Evolutionary conservation across 306 rosid species (phyloP).

Genomic region (Vigna angularis): DNA sequence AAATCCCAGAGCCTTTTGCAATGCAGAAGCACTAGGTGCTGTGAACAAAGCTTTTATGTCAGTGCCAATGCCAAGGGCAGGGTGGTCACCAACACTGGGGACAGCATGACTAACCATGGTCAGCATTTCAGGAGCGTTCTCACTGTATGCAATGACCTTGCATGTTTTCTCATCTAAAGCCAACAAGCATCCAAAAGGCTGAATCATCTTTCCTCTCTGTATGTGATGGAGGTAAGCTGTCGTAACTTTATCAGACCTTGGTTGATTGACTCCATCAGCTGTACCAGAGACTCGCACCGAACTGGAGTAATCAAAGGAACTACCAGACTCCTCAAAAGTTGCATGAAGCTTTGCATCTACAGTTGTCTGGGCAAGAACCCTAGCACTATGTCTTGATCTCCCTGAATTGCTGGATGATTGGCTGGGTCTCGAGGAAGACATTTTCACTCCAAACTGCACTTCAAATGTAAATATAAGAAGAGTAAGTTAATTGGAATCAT

Average conservation of each 20-base stretch:
- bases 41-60: constrained; percentile 82
- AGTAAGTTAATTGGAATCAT: constrained; percentile 15
- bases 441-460: constrained; percentile 55
- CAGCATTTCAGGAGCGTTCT: constrained; percentile 93
- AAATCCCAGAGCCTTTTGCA: constrained; percentile 89
- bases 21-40: constrained; percentile 81
- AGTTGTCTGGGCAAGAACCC: constrained; percentile 85
- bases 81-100: constrained; percentile 90
- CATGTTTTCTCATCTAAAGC: constrained; percentile 91
- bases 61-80: constrained; percentile 90
- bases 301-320: constrained; percentile 88
- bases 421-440: constrained; percentile 88
- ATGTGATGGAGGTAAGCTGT: constrained; percentile 88
- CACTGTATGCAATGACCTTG: constrained; percentile 92
- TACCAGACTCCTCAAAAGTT: constrained; percentile 82
- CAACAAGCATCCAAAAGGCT: constrained; percentile 91
- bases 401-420: constrained; percentile 82
- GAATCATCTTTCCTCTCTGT: constrained; percentile 89
- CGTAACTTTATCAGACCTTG: constrained; percentile 81
- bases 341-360: constrained; percentile 95
- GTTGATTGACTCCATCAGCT: constrained; percentile 57
- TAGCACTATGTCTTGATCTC: constrained; percentile 79
- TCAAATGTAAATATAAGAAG: constrained; percentile 4
- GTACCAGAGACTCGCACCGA: constrained; percentile 69
- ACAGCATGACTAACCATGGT: constrained; percentile 94